A percentile compares a stretch with the other conserved stretches of the same genome.
phyloP scores from a whole-genome alignment of 2,329 filamentous ascomycete species.

The Pseudopyricularia cyperi region DNA sequence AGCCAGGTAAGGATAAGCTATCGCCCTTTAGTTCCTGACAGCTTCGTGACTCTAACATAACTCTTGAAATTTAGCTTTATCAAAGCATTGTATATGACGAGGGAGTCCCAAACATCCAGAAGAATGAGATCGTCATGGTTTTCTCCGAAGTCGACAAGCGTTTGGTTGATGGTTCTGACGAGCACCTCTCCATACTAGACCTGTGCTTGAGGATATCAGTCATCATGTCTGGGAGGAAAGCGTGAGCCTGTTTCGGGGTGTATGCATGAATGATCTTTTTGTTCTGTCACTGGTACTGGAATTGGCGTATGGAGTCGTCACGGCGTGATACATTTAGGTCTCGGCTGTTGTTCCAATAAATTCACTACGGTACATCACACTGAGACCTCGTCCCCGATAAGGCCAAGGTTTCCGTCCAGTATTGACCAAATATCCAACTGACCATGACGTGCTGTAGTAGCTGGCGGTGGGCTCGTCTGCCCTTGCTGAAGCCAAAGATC shows the following conservation, averaged over 20 bases:
- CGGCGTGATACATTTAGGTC: background rate
- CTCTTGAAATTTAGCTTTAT: conserved; percentile 47
- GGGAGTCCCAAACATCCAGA: conserved; percentile 68
- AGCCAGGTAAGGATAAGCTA: conserved; percentile 44
- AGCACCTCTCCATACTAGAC: conserved; percentile 85
- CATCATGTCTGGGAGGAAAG: conserved; percentile 41
- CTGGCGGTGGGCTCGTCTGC: conserved; percentile 8
- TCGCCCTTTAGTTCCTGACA: background rate
- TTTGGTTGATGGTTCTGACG: conserved; percentile 85
- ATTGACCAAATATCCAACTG: conserved; percentile 32
- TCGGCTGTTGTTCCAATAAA: background rate
- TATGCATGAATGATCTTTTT: background rate
- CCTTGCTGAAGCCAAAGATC: conserved; percentile 24
- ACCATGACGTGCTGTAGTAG: background rate
- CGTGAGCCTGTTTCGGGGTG: background rate
- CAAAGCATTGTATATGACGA: conserved; percentile 75
- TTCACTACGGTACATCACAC: conserved; percentile 5
- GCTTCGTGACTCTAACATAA: conserved; percentile 5
- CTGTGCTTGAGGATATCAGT: conserved; percentile 68
- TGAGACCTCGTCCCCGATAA: conserved; percentile 25
- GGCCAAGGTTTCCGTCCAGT: conserved; percentile 39
- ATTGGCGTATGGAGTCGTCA: background rate
- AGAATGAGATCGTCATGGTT: conserved; percentile 76
- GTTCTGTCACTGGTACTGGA: background rate
- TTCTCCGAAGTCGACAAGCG: conserved; percentile 95